Percentiles rank a stretch among this genome's conserved stretches.
phyloP scores from a whole-genome alignment of 2,329 filamentous ascomycete species.

The Penicillium sp. region DNA sequence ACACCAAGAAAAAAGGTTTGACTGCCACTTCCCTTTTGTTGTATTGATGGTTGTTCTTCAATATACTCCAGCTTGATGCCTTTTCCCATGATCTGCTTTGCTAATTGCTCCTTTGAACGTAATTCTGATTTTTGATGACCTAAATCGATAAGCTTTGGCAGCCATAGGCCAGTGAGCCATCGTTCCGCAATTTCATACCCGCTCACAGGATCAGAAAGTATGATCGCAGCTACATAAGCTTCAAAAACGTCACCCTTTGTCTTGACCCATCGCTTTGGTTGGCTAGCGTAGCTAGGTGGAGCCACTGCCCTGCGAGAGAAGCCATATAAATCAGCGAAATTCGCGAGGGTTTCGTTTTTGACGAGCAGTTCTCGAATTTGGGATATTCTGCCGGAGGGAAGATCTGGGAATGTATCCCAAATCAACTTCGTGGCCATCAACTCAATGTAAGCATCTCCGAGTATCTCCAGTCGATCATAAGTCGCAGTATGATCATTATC shows the following conservation, averaged over 20 bases:
- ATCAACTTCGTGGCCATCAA: constrained; percentile 76
- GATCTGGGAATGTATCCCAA: constrained; percentile 68
- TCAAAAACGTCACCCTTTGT: constrained; percentile 87
- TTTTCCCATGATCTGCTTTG: constrained; percentile 57
- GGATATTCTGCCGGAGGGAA: constrained; percentile 70
- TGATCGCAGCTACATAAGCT: constrained; percentile 80
- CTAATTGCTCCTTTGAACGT: constrained; percentile 59
- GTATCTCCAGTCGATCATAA: constrained; percentile 86
- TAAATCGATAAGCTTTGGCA: constrained; percentile 58
- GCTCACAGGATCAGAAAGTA: constrained; percentile 67
- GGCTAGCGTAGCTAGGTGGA: constrained; percentile 50
- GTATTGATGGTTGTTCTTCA: constrained; percentile 43
- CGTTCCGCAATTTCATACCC: constrained; percentile 65
- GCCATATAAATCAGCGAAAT: constrained; percentile 71
- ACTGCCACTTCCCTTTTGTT: constrained; percentile 38
- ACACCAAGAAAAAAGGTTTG: constrained; percentile 51
- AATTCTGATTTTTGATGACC: constrained; percentile 32
- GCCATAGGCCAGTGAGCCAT: constrained; percentile 81
- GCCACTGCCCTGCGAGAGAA: constrained; percentile 68
- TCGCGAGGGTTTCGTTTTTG: constrained; percentile 76
- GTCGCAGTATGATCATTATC: constrained; percentile 37
- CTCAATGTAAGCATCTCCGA: constrained; percentile 86
- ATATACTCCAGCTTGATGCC: constrained; percentile 66
- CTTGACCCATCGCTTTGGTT: constrained; percentile 67
- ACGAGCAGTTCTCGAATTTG: constrained; percentile 79